These are phyloP conservation scores for Dactylellina leptospora DNA, from an alignment of 2,329 filamentous ascomycete genomes.

Conservation along the genomic window DNA sequence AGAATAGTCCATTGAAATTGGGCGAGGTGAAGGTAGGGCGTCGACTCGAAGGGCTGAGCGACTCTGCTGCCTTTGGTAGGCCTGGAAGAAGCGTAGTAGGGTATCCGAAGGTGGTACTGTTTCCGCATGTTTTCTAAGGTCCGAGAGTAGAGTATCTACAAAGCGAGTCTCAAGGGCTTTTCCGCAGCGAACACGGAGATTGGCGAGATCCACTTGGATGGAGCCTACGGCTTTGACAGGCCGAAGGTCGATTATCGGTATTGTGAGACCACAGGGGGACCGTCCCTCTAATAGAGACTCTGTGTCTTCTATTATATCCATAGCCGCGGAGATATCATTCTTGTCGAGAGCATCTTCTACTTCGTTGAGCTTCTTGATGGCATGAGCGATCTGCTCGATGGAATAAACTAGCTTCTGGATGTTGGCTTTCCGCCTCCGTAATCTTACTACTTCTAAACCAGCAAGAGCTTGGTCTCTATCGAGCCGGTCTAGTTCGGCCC, in stretches of 20 bases:
- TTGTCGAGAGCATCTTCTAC: constrained; percentile 84
- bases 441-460: constrained; percentile 84
- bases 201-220: constrained; percentile 77
- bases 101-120: constrained; percentile 76
- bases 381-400: constrained; percentile 80
- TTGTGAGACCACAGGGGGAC: constrained; percentile 17
- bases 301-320: constrained; percentile 78
- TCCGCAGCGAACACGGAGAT: constrained; percentile 81
- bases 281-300: constrained; percentile 70
- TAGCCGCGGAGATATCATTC: constrained; percentile 82
- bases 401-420: constrained; percentile 81
- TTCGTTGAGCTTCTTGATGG: constrained; percentile 76
- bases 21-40: constrained; percentile 55
- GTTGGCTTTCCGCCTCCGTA: constrained; percentile 83
- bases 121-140: constrained; percentile 81
- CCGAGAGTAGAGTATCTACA: constrained; percentile 76
- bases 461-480: constrained; percentile 87
- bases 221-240: constrained; percentile 80
- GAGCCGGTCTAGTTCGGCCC: constrained; percentile 79
- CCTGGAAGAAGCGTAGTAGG: constrained; percentile 82
- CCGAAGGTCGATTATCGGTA: constrained; percentile 55
- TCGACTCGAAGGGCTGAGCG: constrained; percentile 57
- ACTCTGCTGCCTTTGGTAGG: constrained; percentile 74
- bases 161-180: constrained; percentile 86
- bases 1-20: constrained; percentile 74